These are phyloP conservation scores for Carpinus fangiana DNA, from an alignment of 306 rosid genomes.

Conservation along the genomic window DNA sequence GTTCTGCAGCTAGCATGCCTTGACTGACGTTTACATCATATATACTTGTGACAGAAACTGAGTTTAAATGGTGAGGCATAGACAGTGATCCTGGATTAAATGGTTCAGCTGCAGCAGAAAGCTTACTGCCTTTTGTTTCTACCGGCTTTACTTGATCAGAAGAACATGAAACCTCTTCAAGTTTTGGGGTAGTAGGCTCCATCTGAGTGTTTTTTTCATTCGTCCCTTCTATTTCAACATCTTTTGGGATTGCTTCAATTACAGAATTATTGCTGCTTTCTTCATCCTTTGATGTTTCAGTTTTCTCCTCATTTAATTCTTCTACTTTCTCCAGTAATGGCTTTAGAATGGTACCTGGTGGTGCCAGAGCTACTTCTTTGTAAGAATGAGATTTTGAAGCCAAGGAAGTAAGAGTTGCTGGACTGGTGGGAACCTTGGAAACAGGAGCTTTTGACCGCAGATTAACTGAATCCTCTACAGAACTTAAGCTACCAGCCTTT, in stretches of 20 bases:
- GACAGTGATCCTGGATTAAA: constrained; percentile 70
- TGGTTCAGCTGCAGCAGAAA: constrained; percentile 93
- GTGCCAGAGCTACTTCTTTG: constrained; percentile 96
- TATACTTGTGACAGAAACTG: constrained; percentile 51
- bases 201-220: constrained; percentile 32
- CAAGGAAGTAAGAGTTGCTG: constrained; percentile 55
- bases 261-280: constrained; percentile 36
- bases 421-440: constrained; percentile 46
- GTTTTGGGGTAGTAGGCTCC: constrained; percentile 47
- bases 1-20: constrained; percentile 58
- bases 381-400: constrained; percentile 83
- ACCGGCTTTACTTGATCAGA: constrained; percentile 46
- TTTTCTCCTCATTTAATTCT: constrained; percentile 31
- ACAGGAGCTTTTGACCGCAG: constrained; percentile 38
- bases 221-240: constrained; percentile 37
- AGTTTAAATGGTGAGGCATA: constrained; percentile 43
- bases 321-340: constrained; percentile 56
- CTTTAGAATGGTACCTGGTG: constrained; percentile 84
- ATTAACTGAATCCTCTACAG: constrained; percentile 41
- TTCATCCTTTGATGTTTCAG: constrained; percentile 46
- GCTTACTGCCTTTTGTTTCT: constrained; percentile 81
- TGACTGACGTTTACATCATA: constrained; percentile 64
- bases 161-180: constrained; percentile 46
- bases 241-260: constrained; percentile 36
- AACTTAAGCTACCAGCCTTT: constrained; percentile 38